Percentiles rank a stretch among this genome's conserved stretches.
Evolutionary conservation across 2,329 filamentous ascomycete species (phyloP).

Genomic region (Neopestalotiopsis clavispora): DNA sequence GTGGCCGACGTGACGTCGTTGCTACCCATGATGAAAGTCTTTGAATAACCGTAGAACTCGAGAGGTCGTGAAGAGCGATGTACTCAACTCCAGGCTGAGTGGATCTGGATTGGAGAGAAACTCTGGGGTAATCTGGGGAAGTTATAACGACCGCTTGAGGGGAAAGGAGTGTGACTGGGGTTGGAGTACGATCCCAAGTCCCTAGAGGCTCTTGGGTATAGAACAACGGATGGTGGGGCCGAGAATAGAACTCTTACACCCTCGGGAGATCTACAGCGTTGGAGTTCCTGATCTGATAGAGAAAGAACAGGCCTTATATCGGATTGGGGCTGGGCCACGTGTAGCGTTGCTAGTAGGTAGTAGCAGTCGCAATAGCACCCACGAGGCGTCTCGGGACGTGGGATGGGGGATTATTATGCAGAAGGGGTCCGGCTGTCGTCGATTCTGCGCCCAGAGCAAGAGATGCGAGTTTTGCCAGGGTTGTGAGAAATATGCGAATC

Average conservation of each 20-base stretch:
- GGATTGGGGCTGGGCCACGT: conserved; percentile 1
- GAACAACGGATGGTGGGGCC: conserved; percentile 8
- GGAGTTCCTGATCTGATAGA: conserved; percentile 3
- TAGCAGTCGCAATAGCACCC: neutral
- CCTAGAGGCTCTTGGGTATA: neutral
- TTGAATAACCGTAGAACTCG: neutral
- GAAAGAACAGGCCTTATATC: neutral
- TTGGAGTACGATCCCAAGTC: neutral
- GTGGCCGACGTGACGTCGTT: conserved; percentile 3
- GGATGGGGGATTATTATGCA: neutral
- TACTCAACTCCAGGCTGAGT: neutral
- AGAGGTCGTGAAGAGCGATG: neutral
- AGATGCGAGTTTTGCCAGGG: neutral
- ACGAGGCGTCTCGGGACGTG: neutral
- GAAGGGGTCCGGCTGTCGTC: neutral
- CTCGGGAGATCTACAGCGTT: conserved; percentile 15
- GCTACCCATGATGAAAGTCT: conserved; percentile 16
- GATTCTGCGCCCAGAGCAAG: neutral
- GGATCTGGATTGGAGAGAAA: neutral
- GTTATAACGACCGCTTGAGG: neutral
- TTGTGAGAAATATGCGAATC: neutral
- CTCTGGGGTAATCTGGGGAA: conserved; percentile 11
- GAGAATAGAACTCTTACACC: neutral
- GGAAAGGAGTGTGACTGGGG: neutral
- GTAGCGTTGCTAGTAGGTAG: neutral